phyloP scores from a whole-genome alignment of 352 stramenopile genomes.

The Globisporangium carolinianum region DNA sequence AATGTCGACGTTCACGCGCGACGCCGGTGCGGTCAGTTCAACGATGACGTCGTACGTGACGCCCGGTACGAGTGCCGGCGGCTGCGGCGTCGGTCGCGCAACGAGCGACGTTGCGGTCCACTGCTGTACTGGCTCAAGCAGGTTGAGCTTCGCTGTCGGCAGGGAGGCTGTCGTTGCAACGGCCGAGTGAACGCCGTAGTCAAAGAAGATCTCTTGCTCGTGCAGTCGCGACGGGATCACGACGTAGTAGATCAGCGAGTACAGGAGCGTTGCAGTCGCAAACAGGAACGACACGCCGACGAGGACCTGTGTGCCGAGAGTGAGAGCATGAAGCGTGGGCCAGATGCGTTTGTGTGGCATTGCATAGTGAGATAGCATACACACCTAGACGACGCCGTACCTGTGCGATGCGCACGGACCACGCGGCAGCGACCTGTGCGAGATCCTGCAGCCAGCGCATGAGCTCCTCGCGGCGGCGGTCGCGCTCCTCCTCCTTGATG shows the following conservation, averaged over 20 bases:
- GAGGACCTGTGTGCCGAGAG: slow-evolving; percentile 13
- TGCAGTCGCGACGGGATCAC: slow-evolving; percentile 73
- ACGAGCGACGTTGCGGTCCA: slow-evolving; percentile 38
- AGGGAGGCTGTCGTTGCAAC: slow-evolving; percentile 19
- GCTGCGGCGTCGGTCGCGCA: slow-evolving; percentile 9
- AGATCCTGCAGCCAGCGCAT: slow-evolving; percentile 17
- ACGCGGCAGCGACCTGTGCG: slow-evolving; percentile 27
- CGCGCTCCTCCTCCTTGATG: slow-evolving; percentile 40
- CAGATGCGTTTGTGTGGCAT: too few species aligned
- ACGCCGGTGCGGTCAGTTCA: slow-evolving; percentile 63
- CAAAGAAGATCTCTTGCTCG: slow-evolving; percentile 68
- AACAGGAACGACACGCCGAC: slow-evolving; percentile 39
- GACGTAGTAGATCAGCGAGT: slow-evolving; percentile 66
- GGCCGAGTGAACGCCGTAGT: slow-evolving; percentile 63
- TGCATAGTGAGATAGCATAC: too few species aligned
- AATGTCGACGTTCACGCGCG: slow-evolving; percentile 47
- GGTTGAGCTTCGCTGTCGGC: slow-evolving; percentile 44
- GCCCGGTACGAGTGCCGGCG: slow-evolving; percentile 42
- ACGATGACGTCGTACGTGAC: slow-evolving; percentile 79
- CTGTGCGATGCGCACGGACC: slow-evolving; percentile 23
- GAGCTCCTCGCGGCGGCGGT: slow-evolving; percentile 38
- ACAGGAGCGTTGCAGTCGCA: slow-evolving; percentile 49
- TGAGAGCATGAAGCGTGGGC: too few species aligned
- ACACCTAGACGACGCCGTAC: too few species aligned
- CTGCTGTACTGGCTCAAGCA: slow-evolving; percentile 48